phyloP scores from a whole-genome alignment of 768 basidiomycete species.

The Cystobasidiopsis lactophilus region DNA sequence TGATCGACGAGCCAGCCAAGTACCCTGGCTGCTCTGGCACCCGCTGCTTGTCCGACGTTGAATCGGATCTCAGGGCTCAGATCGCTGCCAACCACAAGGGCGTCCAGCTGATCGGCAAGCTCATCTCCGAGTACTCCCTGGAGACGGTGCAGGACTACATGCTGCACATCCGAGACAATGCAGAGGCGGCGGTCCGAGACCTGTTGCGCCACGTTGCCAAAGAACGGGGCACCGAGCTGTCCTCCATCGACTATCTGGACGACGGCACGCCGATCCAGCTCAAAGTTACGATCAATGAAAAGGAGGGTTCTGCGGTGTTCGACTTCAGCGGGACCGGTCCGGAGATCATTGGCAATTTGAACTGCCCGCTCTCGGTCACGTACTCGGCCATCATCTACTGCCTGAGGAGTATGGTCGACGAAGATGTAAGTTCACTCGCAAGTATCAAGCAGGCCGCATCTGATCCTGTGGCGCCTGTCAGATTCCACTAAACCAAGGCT shows the following conservation, averaged over 20 bases:
- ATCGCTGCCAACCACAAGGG: conserved; percentile 73
- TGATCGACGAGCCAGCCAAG: conserved; percentile 52
- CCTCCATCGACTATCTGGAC: conserved; percentile 44
- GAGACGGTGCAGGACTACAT: conserved; percentile 44
- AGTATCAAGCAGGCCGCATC: neutral
- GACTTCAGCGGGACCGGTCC: conserved; percentile 39
- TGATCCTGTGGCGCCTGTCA: conserved; percentile 65
- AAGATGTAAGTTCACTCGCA: conserved; percentile 10
- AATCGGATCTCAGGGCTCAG: conserved; percentile 84
- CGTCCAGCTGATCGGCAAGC: conserved; percentile 20
- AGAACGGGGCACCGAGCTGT: conserved; percentile 43
- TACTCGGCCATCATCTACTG: conserved; percentile 22
- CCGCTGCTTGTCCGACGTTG: conserved; percentile 65
- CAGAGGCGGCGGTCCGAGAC: conserved; percentile 63
- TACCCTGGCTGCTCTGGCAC: conserved; percentile 75
- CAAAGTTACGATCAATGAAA: conserved; percentile 50
- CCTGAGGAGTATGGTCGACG: conserved; percentile 17
- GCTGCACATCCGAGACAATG: conserved; percentile 58
- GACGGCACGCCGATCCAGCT: conserved; percentile 29
- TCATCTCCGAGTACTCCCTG: conserved; percentile 69
- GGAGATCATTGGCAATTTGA: conserved; percentile 23
- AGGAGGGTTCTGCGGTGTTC: conserved; percentile 51
- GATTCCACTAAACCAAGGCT: conserved; percentile 85
- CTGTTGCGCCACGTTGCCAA: conserved; percentile 53
- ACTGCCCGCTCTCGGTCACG: conserved; percentile 8